Evolutionary conservation across 2,329 filamentous ascomycete species (phyloP).

Genomic region (Calonectria leucothoes): DNA sequence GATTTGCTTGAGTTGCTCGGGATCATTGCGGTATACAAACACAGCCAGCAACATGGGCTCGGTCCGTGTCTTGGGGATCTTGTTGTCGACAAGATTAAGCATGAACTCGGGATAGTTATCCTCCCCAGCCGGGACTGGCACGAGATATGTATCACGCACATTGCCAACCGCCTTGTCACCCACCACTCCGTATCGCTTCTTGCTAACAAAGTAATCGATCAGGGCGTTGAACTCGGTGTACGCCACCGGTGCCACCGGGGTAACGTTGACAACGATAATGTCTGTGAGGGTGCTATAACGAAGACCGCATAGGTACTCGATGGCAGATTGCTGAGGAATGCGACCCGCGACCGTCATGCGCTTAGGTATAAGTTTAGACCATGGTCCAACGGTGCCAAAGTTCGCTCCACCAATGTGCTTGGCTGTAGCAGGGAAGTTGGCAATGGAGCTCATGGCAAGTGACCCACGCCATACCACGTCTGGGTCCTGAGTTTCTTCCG

Average conservation of each 20-base stretch:
- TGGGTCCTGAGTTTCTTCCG: constrained; percentile 75
- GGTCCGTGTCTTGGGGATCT: constrained; percentile 76
- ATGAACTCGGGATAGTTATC: constrained; percentile 85
- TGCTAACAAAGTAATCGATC: constrained; percentile 87
- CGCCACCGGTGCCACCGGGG: constrained; percentile 70
- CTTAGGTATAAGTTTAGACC: constrained; percentile 80
- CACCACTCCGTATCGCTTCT: constrained; percentile 88
- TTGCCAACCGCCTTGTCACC: constrained; percentile 79
- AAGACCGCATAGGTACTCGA: constrained; percentile 90
- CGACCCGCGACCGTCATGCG: constrained; percentile 80
- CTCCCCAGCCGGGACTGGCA: constrained; percentile 82
- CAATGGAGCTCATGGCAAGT: constrained; percentile 80
- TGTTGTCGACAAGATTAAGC: constrained; percentile 86
- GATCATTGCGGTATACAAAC: constrained; percentile 81
- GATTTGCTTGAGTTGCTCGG: constrained; percentile 47
- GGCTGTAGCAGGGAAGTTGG: constrained; percentile 80
- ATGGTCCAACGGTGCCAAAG: constrained; percentile 71
- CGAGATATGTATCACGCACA: constrained; percentile 90
- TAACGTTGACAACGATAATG: constrained; percentile 82
- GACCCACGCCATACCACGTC: constrained; percentile 83
- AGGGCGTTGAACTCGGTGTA: constrained; percentile 76
- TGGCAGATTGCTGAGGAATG: constrained; percentile 84
- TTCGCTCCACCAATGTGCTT: constrained; percentile 88
- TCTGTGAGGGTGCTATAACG: constrained; percentile 86
- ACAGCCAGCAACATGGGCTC: constrained; percentile 86